Percentiles rank a stretch among this genome's conserved stretches.
Conservation (phyloP, 2,329 filamentous ascomycete species). For the Colletotrichum echinochloae region DNA sequence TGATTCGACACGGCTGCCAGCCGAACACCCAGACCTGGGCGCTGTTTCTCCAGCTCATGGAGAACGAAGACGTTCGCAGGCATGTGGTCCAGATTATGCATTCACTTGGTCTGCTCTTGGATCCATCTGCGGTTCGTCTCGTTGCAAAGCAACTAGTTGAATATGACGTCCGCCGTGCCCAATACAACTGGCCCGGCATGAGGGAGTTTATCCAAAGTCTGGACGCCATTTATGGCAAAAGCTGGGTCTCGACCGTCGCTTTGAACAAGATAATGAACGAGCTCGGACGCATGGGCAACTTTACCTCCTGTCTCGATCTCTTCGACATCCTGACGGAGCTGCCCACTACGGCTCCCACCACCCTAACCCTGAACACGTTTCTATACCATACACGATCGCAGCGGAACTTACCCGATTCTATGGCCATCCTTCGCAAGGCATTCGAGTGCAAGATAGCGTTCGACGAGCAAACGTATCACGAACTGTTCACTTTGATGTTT, state of each 20-base stretch:
- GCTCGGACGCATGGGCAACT: constrained; percentile 54
- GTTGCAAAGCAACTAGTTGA: constrained; percentile 58
- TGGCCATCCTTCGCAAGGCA: constrained; percentile 47
- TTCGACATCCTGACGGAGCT: constrained; percentile 45
- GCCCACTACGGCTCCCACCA: constrained; percentile 9
- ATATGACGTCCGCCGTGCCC: constrained; percentile 54
- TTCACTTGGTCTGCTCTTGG: constrained; percentile 56
- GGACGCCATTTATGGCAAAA: constrained; percentile 56
- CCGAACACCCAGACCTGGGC: constrained; percentile 62
- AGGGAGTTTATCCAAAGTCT: constrained; percentile 56
- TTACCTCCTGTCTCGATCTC: constrained; percentile 45
- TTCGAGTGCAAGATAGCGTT: constrained; percentile 43
- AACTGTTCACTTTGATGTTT: constrained; percentile 54
- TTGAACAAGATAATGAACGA: constrained; percentile 56
- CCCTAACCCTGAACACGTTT: constrained; percentile 54
- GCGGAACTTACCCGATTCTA: constrained; percentile 49
- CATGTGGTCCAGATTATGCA: constrained; percentile 62
- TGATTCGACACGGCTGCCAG: constrained; percentile 53
- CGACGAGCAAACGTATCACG: constrained; percentile 50
- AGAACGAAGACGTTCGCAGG: constrained; percentile 66
- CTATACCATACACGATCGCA: constrained; percentile 48
- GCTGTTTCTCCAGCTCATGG: constrained; percentile 64
- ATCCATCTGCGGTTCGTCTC: constrained; percentile 50
- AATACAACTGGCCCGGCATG: constrained; percentile 53
- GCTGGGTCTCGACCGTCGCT: constrained; percentile 57